Percentiles rank a stretch among this genome's conserved stretches.
phyloP scores from a whole-genome alignment of 345 rosid genomes.

The Moricandia moricandioides region DNA sequence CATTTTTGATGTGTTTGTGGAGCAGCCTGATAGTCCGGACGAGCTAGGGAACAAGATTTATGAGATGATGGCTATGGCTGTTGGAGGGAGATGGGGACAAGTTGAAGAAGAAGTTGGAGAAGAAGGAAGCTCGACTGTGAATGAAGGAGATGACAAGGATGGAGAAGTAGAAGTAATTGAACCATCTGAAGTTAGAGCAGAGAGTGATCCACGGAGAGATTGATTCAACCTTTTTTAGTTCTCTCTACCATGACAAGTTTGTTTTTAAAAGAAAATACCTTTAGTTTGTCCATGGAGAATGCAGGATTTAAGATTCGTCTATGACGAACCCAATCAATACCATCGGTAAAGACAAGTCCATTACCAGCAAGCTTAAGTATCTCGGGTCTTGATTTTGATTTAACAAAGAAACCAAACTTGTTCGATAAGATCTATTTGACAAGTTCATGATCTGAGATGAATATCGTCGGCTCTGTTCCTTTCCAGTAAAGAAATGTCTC shows the following conservation, averaged over 20 bases:
- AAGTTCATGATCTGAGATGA: too few relatives aligned
- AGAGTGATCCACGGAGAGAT: slow-evolving; percentile 89
- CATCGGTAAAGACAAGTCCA: too few relatives aligned
- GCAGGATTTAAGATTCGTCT: too few relatives aligned
- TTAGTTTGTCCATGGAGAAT: too few relatives aligned
- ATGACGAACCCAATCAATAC: too few relatives aligned
- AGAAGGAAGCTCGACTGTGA: slow-evolving; percentile 27
- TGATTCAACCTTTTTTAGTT: slow-evolving; percentile 9
- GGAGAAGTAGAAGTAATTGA: slow-evolving; percentile 68
- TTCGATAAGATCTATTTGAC: too few relatives aligned
- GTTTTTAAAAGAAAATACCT: too few relatives aligned
- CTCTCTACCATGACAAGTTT: neutral
- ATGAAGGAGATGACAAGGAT: slow-evolving; percentile 17
- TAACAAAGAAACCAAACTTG: too few relatives aligned
- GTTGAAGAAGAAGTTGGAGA: slow-evolving; percentile 47
- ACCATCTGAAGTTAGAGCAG: slow-evolving; percentile 86
- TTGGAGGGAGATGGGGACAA: slow-evolving; percentile 98
- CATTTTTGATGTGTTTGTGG: slow-evolving; percentile 4
- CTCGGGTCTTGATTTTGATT: too few relatives aligned
- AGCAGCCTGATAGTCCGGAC: slow-evolving; percentile 96
- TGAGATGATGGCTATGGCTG: slow-evolving; percentile 98
- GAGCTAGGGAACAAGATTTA: slow-evolving; percentile 93
- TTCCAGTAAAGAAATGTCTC: too few relatives aligned
- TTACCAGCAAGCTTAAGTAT: too few relatives aligned
- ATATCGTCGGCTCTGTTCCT: too few relatives aligned